Evolutionary conservation across 495 filamentous ascomycete species (phyloP).

Genomic region (Aspergillus panamensis): DNA sequence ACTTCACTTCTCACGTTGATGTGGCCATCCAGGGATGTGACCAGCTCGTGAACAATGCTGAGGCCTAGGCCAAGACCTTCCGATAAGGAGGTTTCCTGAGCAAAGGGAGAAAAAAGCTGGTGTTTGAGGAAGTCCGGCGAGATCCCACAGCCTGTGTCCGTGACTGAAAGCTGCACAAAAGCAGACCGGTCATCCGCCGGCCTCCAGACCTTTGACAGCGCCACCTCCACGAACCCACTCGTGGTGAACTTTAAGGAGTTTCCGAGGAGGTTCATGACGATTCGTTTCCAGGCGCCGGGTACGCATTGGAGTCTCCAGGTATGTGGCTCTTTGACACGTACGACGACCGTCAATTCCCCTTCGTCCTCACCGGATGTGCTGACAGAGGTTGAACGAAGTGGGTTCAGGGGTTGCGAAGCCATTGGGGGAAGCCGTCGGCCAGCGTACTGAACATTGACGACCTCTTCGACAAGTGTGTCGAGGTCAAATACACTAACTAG

Average conservation of each 20-base stretch:
- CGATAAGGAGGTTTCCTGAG: constrained; percentile 63
- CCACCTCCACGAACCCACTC: constrained; percentile 56
- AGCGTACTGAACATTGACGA: constrained; percentile 55
- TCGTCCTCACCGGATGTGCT: not conserved
- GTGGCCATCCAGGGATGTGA: constrained; percentile 54
- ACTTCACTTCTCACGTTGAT: constrained; percentile 57
- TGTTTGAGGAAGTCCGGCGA: constrained; percentile 61
- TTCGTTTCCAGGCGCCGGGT: constrained; percentile 59
- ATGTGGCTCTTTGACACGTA: constrained; percentile 51
- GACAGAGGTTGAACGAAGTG: not conserved
- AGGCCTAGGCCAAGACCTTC: constrained; percentile 68
- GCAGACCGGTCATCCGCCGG: constrained; percentile 16
- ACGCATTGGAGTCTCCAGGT: constrained; percentile 56
- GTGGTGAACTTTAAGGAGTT: constrained; percentile 69
- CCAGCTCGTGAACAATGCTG: constrained; percentile 64
- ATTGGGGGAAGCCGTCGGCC: constrained; percentile 30
- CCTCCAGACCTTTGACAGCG: constrained; percentile 37
- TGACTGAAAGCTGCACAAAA: constrained; percentile 47
- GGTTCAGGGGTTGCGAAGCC: not conserved
- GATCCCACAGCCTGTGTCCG: constrained; percentile 67
- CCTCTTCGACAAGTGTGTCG: constrained; percentile 53
- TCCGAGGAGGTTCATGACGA: constrained; percentile 70
- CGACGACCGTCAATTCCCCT: constrained; percentile 37
- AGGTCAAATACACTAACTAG: constrained; percentile 42
- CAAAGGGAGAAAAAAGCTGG: constrained; percentile 64